Base-by-base conservation (phyloP, 306 rosid genomes). In the Glycyrrhiza uralensis region DNA sequence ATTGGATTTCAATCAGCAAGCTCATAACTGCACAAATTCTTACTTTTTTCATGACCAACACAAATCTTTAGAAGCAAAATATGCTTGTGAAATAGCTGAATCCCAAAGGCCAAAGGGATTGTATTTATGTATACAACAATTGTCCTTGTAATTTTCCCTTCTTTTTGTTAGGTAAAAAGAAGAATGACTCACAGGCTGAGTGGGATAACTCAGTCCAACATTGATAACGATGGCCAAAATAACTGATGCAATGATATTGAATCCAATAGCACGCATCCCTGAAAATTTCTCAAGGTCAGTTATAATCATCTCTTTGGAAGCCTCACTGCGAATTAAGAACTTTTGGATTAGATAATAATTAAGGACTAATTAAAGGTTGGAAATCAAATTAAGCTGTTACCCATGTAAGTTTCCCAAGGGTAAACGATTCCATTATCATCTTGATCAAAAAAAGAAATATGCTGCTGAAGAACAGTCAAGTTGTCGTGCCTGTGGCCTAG, bases 391-490 rank as follows among this genome's bases (percentile, higher is more conserved):
- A 3, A 13, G 10, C 62, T 74, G 17, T 70, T 72, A 86, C 96
- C 98, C 19, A 36, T 28, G 49, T 81, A 91, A 39, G 96, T 94
- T 76, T 94, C 97, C 97, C 95, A 94, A 7, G 97, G 98, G 64
- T 91, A 94, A 69, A 91, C 14, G 47, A 91, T 86, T 29, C 97
- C 98, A 42, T 91, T 76, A 70, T 81, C 86, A 59, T 91, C 95
- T 56, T 47, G 85, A 86, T 94, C 97, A 67, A 94, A 91, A 39
- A 91, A 91, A 3, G 95, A 85, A 12, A 72, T 79, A 28, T 91
- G 98, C 60, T 94, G 96, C 79, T 91, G 96, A 74, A 94, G 94
- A 79, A 94, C 96, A 66, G 70, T 78, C 85, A 94, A 2, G 67
- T 86, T 78, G 67, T 73, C 12, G 74, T 84, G 87, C n/a, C 11